A percentile compares a stretch with the other conserved stretches of the same genome.
Evolutionary conservation across 2,329 filamentous ascomycete genomes (phyloP).

Genomic region (Calycina herbarum): DNA sequence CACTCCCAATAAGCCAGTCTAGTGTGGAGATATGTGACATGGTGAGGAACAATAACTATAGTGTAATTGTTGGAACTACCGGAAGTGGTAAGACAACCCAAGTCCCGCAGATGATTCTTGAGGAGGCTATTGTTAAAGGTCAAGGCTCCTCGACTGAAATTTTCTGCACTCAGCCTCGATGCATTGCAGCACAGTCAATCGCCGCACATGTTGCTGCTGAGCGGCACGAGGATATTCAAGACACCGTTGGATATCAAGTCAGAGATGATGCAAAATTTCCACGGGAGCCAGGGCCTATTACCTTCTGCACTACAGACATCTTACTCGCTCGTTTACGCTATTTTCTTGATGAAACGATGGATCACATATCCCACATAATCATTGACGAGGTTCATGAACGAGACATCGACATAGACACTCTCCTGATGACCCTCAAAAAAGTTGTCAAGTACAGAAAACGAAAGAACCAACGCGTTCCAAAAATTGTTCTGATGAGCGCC

Average conservation of each 20-base stretch:
- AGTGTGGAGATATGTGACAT: conserved; percentile 81
- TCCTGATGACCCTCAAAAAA: conserved; percentile 91
- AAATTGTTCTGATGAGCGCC: conserved; percentile 90
- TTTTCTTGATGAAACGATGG: conserved; percentile 73
- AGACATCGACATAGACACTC: conserved; percentile 86
- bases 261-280: conserved; percentile 81
- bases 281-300: conserved; percentile 64
- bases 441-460: conserved; percentile 60
- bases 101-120: conserved; percentile 90
- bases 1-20: conserved; percentile 80
- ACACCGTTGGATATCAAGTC: conserved; percentile 86
- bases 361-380: conserved; percentile 86
- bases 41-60: conserved; percentile 75
- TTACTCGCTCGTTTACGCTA: conserved; percentile 81
- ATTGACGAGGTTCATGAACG: conserved; percentile 96
- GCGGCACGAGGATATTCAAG: conserved; percentile 73
- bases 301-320: conserved; percentile 92
- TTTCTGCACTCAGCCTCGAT: conserved; percentile 88
- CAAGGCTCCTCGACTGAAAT: conserved; percentile 80
- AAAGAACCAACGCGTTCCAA: conserved; percentile 75
- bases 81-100: conserved; percentile 96
- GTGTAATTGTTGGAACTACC: conserved; percentile 93
- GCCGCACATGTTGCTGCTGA: conserved; percentile 93
- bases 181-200: conserved; percentile 89
- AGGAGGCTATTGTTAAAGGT: conserved; percentile 75